phyloP scores from a whole-genome alignment of 352 stramenopile species.

The Phytopythium helicoides region DNA sequence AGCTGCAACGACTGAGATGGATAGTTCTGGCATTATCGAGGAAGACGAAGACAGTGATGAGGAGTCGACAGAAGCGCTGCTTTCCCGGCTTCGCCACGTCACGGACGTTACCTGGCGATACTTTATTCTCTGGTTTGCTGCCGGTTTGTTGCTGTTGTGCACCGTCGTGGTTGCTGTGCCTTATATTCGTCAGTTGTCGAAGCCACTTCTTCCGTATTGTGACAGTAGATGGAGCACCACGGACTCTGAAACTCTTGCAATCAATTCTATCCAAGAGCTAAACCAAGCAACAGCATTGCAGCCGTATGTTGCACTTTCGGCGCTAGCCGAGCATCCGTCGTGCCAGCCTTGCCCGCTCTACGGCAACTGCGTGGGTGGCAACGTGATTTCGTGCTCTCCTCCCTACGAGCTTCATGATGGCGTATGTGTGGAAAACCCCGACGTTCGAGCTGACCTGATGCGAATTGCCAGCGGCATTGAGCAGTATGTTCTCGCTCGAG shows the following conservation, averaged over 20 bases:
- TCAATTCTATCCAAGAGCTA: constrained; percentile 25
- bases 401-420: constrained; percentile 48
- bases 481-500: constrained; percentile 37
- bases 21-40: constrained; percentile 4
- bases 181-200: constrained; percentile 32
- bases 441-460: constrained; percentile 46
- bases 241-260: constrained; percentile 3
- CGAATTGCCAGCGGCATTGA: constrained; percentile 45
- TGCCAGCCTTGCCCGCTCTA: constrained; percentile 65
- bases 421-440: constrained; percentile 51
- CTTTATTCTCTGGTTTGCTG: constrained; percentile 35
- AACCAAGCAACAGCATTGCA: constrained; percentile 50
- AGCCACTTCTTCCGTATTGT: constrained; percentile 43
- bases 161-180: constrained; percentile 35
- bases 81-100: constrained; percentile 24
- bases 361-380: constrained; percentile 51
- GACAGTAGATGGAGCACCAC: constrained; percentile 41
- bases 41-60: constrained; percentile 47
- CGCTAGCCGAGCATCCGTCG: constrained; percentile 6
- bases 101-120: constrained; percentile 39
- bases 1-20: neutral
- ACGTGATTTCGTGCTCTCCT: constrained; percentile 38
- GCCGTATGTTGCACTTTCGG: constrained; percentile 29
- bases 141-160: constrained; percentile 33
- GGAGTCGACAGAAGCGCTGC: constrained; percentile 44